Evolutionary conservation across 495 filamentous ascomycete genomes (phyloP).

Genomic region (Penicillium diatomitis): DNA sequence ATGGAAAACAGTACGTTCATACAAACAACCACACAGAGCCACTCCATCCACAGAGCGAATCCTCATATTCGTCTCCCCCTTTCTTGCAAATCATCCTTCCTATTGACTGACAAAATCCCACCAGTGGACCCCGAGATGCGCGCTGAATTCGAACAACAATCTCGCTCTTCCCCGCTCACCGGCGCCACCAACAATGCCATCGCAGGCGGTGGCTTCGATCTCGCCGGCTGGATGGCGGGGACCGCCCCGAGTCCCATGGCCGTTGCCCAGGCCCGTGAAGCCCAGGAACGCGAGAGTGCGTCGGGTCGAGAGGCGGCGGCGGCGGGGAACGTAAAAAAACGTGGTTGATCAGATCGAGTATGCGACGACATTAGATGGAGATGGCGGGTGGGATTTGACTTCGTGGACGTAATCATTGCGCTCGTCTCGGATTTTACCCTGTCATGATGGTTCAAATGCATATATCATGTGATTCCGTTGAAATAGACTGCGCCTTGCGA

Average conservation of each 20-base stretch:
- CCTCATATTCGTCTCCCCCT: background rate
- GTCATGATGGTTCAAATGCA: too few relatives aligned
- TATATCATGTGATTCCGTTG: too few relatives aligned
- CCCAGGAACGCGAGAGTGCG: slow-evolving; percentile 16
- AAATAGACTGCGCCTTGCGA: too few relatives aligned
- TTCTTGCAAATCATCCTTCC: background rate
- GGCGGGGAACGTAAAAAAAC: slow-evolving; percentile 16
- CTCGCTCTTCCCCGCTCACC: slow-evolving; percentile 61
- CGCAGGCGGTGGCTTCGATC: slow-evolving; percentile 55
- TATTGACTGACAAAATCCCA: background rate
- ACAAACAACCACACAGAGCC: too few relatives aligned
- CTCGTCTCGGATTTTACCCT: too few relatives aligned
- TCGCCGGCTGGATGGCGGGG: slow-evolving; percentile 74
- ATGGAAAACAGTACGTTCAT: slow-evolving; percentile 81
- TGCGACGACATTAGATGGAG: background rate
- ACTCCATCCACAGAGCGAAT: too few relatives aligned
- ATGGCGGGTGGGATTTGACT: too few relatives aligned
- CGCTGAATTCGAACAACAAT: slow-evolving; percentile 84
- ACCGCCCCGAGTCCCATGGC: slow-evolving; percentile 20
- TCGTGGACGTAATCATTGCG: too few relatives aligned
- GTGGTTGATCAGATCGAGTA: slow-evolving; percentile 16
- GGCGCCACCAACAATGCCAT: slow-evolving; percentile 31
- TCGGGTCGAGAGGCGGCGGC: slow-evolving; percentile 28
- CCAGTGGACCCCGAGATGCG: slow-evolving; percentile 91
- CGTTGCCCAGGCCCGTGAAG: slow-evolving; percentile 6